Base-by-base conservation (phyloP, 2,329 filamentous ascomycete genomes). In the Apiospora marii region DNA sequence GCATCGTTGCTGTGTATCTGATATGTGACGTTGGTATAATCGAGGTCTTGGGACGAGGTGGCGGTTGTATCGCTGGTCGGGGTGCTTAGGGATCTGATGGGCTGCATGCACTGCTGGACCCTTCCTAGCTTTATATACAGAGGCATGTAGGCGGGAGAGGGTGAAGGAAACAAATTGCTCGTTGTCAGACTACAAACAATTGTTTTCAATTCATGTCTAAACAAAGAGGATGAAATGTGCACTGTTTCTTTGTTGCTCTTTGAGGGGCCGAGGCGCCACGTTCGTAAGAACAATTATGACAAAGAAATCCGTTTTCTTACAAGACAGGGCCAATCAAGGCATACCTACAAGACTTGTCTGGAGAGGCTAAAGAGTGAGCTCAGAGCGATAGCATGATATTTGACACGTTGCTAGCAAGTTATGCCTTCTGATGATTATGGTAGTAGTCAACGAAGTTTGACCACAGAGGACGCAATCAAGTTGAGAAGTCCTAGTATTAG, bases 131-230 rank as follows among this genome's bases (percentile, higher is more conserved):
- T 58, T 34, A 34, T 58, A 14, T 53, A 53, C 49, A 5, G 49
- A 16, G 4, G 4, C 10, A 53, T 53, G n/a, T 13, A 27, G 49
- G 13, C n/a, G 7, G 44, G 44, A 19, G 16, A 53, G 1, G 16
- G 12, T 14, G 3, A 53, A 14, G 49, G 4, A 30, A 4, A 27
- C 24, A 27, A 24, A 53, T 1, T 10, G 1, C 10, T 12, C 12
- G 24, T 53, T 53, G n/a, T 16, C 24, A 53, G 44, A 22, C 7
- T 48, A 30, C n/a, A 27, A 27, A 53, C 13, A 53, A 30, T 53
- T 2, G 2, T 0, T 19, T 30, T 30, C 12, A 12, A 7, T 4
- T 12, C 8, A 1, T 16, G 7, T 7, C 1, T 1, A 30, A 30
- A 53, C 24, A 53, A 53, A 30, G 24, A 27, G 24, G 6, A 14